phyloP scores from a whole-genome alignment of 2,329 filamentous ascomycete species.

The Aspergillus niger region DNA sequence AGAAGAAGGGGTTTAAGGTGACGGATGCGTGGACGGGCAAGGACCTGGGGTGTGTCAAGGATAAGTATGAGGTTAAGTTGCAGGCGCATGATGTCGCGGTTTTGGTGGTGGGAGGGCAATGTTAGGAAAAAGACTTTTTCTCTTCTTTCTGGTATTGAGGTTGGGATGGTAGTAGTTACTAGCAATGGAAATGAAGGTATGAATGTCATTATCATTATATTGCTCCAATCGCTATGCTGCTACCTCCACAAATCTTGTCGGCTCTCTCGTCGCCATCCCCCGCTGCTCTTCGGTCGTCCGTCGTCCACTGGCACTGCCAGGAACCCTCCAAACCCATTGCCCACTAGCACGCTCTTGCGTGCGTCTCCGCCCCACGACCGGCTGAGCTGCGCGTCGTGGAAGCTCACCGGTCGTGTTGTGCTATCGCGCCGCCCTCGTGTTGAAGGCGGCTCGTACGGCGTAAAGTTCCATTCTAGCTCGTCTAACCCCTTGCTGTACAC shows the following conservation, averaged over 20 bases:
- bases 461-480: slow-evolving; percentile 69
- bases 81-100: slow-evolving; percentile 34
- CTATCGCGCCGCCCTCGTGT: slow-evolving; percentile 40
- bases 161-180: background rate
- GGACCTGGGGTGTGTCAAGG: slow-evolving; percentile 33
- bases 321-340: slow-evolving; percentile 68
- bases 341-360: slow-evolving; percentile 64
- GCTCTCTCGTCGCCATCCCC: slow-evolving; percentile 35
- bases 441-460: slow-evolving; percentile 56
- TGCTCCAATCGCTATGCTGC: background rate
- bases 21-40: slow-evolving; percentile 34
- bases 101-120: slow-evolving; percentile 28
- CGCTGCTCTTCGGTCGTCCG: slow-evolving; percentile 39
- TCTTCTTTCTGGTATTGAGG: background rate
- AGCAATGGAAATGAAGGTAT: background rate
- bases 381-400: slow-evolving; percentile 50
- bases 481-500: slow-evolving; percentile 68
- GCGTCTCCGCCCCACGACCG: slow-evolving; percentile 62
- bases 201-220: background rate
- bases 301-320: slow-evolving; percentile 63
- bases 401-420: slow-evolving; percentile 49
- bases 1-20: slow-evolving; percentile 23
- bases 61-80: slow-evolving; percentile 27
- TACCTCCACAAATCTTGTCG: slow-evolving; percentile 44
- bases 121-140: background rate